Evolutionary conservation across 75 land plant genomes (phyloP), one percentile per base, ranked within the genome.

Genomic region (Azolla pinnata): DNA sequence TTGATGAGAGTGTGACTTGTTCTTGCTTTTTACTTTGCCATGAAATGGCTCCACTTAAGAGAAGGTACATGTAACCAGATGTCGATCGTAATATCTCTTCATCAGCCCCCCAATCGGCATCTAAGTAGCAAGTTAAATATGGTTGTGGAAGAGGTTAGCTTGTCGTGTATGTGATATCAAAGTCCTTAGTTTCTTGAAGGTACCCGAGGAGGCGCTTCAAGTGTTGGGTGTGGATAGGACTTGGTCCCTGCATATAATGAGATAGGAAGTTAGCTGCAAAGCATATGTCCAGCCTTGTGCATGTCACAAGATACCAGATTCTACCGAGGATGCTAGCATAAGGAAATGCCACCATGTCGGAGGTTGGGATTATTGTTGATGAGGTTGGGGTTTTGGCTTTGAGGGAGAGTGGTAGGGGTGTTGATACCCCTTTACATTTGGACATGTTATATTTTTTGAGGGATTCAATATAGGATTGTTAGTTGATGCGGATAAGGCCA

Each of bases 21-120:
- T 1, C 26, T 67, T 67, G 63, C n/a, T 59, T 58, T 49, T 59
- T 67, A 26, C 63, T 59, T 23, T 33, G 34, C 69, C 69, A 67
- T 47, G 62, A 67, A 18, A 67, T 32, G 20, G 3, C 16, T 4
- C 33, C 45, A 23, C 33, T 42, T n/a, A 46, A 51, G 44, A 16
- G 23, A 2, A 24, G 1, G 8, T 57, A 67, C 4, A 47, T 1
- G 33, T 18, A 59, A 48, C 69, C 54, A 1, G 62, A 49, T 16
- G 69, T 67, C 1, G 24, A 59, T 0, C 27, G 21, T 4, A 57
- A 23, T 14, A 38, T 53, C 33, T 57, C 29, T 5, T 42, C 1
- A 33, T 59, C 54, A 32, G 35, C 69, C 3, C 19, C 69, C 52
- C 10, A 59, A 59, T 67, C 62, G 0, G 69, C 62, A 44, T 74